Percentiles rank a stretch among this genome's conserved stretches.
Evolutionary conservation across 768 basidiomycete genomes (phyloP).

Genomic region (Imleria badia): DNA sequence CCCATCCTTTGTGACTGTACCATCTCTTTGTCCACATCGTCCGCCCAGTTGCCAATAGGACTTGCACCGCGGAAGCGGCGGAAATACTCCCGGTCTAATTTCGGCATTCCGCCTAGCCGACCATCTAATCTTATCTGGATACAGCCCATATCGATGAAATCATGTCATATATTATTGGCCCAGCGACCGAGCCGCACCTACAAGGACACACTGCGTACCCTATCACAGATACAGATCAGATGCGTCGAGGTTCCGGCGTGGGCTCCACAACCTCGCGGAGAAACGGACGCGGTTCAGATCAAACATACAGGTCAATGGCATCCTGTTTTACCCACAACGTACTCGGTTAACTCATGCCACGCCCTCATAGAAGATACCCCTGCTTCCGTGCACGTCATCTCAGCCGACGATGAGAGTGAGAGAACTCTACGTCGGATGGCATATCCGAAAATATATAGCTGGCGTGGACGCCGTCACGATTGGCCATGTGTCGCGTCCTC

Average conservation of each 20-base stretch:
- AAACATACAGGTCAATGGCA: neutral
- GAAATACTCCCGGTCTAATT: conserved; percentile 2
- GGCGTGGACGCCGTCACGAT: neutral
- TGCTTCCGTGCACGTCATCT: conserved; percentile 18
- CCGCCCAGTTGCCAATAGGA: neutral
- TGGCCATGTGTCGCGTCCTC: neutral
- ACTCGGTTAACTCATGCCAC: conserved; percentile 29
- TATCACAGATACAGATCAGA: conserved; percentile 22
- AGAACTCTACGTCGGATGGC: conserved; percentile 15
- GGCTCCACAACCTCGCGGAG: conserved; percentile 29
- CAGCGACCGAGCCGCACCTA: neutral
- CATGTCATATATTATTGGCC: conserved; percentile 8
- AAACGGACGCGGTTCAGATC: conserved; percentile 9
- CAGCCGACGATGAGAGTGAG: conserved; percentile 16
- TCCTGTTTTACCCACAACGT: conserved; percentile 25
- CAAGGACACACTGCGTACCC: conserved; percentile 3
- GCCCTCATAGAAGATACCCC: conserved; percentile 13
- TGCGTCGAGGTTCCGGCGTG: conserved; percentile 31
- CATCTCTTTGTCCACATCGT: conserved; percentile 1
- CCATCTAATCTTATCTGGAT: conserved; percentile 33
- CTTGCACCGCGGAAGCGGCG: conserved; percentile 1
- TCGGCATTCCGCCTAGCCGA: conserved; percentile 12
- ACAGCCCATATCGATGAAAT: conserved; percentile 18
- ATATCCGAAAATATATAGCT: conserved; percentile 13
- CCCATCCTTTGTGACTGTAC: neutral